Evolutionary conservation across 371 early-diverging fungal species (phyloP), one percentile per base, ranked within the genome.

Genomic region (Mortierella sp.): DNA sequence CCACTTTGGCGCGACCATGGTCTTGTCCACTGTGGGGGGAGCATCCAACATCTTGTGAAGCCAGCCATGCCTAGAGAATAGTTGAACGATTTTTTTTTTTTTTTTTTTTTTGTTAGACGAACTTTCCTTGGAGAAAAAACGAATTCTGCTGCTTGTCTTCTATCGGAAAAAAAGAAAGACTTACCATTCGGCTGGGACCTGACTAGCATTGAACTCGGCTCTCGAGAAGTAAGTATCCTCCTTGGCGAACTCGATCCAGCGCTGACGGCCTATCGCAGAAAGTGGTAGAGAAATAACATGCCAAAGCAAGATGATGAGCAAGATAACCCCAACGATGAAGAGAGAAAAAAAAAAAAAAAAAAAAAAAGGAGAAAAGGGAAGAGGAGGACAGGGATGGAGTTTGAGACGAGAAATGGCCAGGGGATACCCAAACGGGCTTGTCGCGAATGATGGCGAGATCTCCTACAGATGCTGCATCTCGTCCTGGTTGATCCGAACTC

Each of bases 171-270:
- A 56, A 5, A 9, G 37, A 1, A 0, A n/a, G n/a, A 30, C 64
- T 67, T 88, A 94, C 96, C 98, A 98, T 84, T 94, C 95, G 52
- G 98, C 92, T 28, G 96, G 92, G 63, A 97, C 91, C 83, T 94
- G 93, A 46, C 89, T 88, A 37, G 92, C 87, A 75, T 97, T 97
- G 55, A 71, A 81, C 69, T 87, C 84, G 82, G 91, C 92, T 56
- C 79, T 65, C 59, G 65, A 62, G 70, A 79, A 79, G 67, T 57
- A 79, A 56, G 44, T 56, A 51, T 79, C 79, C 56, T 79, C 73
- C 68, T 84, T 85, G 60, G 88, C 91, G 70, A 91, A 95, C 61
- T 95, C 82, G 61, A 95, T 93, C 98, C 98, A 98, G 68, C 98
- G 93, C 81, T 93, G 95, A 83, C 98, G 96, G 65, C 87, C 90